Percentiles rank a stretch among this genome's conserved stretches.
Evolutionary conservation across 1,284 basidiomycete species (phyloP).

Genomic region (Polyporus tsugae): DNA sequence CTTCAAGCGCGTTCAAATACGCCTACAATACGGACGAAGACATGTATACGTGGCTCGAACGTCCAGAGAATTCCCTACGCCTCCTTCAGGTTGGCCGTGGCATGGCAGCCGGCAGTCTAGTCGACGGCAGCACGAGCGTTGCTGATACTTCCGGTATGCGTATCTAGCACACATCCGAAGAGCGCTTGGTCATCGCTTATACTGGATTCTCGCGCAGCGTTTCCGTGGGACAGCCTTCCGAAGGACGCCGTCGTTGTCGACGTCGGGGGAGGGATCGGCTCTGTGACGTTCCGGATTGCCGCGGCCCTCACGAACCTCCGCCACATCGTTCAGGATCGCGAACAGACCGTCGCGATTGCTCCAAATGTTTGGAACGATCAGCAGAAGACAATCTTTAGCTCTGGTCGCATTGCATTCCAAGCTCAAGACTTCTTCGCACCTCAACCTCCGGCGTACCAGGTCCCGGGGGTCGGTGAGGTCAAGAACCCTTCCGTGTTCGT

Average conservation of each 20-base stretch:
- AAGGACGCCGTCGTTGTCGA: slow-evolving; percentile 63
- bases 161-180: neutral
- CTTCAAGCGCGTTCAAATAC: slow-evolving; percentile 34
- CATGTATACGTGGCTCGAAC: slow-evolving; percentile 39
- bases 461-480: neutral
- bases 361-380: neutral
- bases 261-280: slow-evolving; percentile 80
- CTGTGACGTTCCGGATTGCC: slow-evolving; percentile 69
- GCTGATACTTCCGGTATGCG: neutral
- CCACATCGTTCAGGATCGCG: slow-evolving; percentile 74
- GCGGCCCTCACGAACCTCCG: slow-evolving; percentile 58
- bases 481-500: slow-evolving; percentile 57
- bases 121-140: slow-evolving; percentile 31
- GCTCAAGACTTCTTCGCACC: slow-evolving; percentile 75
- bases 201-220: slow-evolving; percentile 48
- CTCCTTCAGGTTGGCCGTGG: slow-evolving; percentile 36
- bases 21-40: slow-evolving; percentile 37
- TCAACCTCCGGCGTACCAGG: slow-evolving; percentile 16
- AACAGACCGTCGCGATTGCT: slow-evolving; percentile 68
- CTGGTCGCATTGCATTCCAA: slow-evolving; percentile 35
- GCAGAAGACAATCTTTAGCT: slow-evolving; percentile 26
- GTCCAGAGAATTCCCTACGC: slow-evolving; percentile 35
- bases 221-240: slow-evolving; percentile 68
- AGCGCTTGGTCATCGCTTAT: neutral
- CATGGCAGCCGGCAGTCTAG: slow-evolving; percentile 37